Evolutionary conservation across 768 basidiomycete genomes (phyloP).

Genomic region (Hygrophorus russula): DNA sequence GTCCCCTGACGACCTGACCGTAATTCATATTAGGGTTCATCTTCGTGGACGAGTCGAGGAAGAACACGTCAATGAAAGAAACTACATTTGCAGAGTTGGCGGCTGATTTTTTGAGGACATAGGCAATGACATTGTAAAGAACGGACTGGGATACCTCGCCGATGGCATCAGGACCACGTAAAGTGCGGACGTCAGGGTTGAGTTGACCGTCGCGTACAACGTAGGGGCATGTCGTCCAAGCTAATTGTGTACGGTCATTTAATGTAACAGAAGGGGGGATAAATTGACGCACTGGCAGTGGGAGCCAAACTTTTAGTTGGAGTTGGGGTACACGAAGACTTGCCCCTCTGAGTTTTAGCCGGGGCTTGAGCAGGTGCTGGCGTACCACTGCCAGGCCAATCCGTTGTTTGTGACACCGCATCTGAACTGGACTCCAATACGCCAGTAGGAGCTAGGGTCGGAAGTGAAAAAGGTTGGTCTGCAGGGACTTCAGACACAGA

Average conservation of each 20-base stretch:
- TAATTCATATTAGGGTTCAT: slow-evolving; percentile 62
- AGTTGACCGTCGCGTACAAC: slow-evolving; percentile 45
- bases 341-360: too few species aligned
- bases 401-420: too few species aligned
- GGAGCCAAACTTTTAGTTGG: slow-evolving; percentile 38
- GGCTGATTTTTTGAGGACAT: slow-evolving; percentile 29
- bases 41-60: slow-evolving; percentile 39
- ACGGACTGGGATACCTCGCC: slow-evolving; percentile 44
- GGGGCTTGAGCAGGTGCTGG: too few species aligned
- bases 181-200: slow-evolving; percentile 49
- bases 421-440: too few species aligned
- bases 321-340: too few species aligned
- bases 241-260: slow-evolving; percentile 16
- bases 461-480: too few species aligned
- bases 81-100: slow-evolving; percentile 32
- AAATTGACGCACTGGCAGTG: slow-evolving; percentile 30
- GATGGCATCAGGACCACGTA: slow-evolving; percentile 47
- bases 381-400: too few species aligned
- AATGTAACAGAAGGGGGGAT: not conserved
- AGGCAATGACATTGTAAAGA: slow-evolving; percentile 52
- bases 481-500: too few species aligned
- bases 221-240: slow-evolving; percentile 52
- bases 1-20: slow-evolving; percentile 37
- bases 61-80: slow-evolving; percentile 44
- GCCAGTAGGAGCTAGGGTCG: too few species aligned